Base-by-base conservation (phyloP, 1,139 yeast species). In the Yamadazyma friedrichii region DNA sequence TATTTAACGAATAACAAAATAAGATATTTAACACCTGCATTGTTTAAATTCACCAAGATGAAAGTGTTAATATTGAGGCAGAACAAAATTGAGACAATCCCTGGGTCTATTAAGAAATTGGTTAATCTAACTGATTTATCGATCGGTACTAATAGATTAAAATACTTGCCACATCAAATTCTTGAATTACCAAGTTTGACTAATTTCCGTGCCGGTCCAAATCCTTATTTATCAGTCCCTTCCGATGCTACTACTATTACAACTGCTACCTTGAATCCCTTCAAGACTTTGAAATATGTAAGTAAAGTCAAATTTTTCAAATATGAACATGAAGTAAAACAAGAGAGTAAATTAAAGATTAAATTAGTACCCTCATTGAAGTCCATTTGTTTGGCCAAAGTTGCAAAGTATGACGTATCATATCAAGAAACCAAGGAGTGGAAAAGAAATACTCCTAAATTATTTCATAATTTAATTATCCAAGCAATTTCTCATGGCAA, bases 181-280 rank as follows among this genome's bases (percentile, higher is more conserved):
- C 54, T 72, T 22, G 52, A 62, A 0, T 55, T 72, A 20, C 58
- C 63, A 1, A 48, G 53, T 1, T 52, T 72, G 25, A 47, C 50
- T 5, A 63, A 61, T 2, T 67, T 72, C 36, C 56, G 67, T 28
- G 71, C 76, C 3, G 76, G 78, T 0, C 78, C 78, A 3, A 72
- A 72, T 43, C 75, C 76, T 2, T 70, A 55, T 41, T 35, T 65
- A 10, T 45, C 53, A 9, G 56, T 67, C 9, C 57, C 66, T 4
- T 55, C 51, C 1, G 63, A 64, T 46, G 72, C 74, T 1, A 47
- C 54, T 2, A 42, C 47, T 4, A 50, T 53, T 11, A 44, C 40
- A 9, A 47, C 45, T 3, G 34, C 42, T 8, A 51, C 55, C 10
- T 47, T 51, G 11, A 42, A 41, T 27, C 42, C 46, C 9, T 9